Evolutionary conservation across 495 filamentous ascomycete species (phyloP).

Genomic region (Aspergillus ostianus): DNA sequence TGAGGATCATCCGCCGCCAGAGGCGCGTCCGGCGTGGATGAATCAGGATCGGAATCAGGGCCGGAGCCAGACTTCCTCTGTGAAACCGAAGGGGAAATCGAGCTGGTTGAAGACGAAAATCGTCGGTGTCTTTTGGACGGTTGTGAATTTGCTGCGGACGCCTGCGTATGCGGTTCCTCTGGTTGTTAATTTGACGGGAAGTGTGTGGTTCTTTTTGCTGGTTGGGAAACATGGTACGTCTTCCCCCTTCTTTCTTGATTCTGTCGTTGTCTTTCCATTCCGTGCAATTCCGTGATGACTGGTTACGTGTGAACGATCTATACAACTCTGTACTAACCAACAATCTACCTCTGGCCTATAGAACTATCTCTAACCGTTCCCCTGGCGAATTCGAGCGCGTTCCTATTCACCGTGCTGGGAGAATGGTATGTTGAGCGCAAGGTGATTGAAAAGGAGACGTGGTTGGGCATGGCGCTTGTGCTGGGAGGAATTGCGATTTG

Average conservation of each 20-base stretch:
- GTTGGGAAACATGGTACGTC: constrained; percentile 85
- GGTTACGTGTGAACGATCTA: too few species aligned
- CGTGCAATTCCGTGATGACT: neutral
- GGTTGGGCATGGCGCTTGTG: constrained; percentile 82
- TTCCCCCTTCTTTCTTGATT: constrained; percentile 7
- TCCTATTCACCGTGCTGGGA: constrained; percentile 89
- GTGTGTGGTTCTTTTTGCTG: constrained; percentile 95
- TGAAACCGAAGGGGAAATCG: constrained; percentile 8
- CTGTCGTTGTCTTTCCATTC: neutral
- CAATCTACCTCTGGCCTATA: constrained; percentile 22
- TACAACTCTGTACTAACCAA: too few species aligned
- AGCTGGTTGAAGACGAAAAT: constrained; percentile 55
- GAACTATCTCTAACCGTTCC: constrained; percentile 93
- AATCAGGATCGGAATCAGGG: constrained; percentile 6
- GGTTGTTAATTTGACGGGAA: constrained; percentile 87
- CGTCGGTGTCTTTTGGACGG: constrained; percentile 62
- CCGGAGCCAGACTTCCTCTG: too few species aligned
- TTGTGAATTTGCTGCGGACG: constrained; percentile 73
- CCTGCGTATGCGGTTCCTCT: constrained; percentile 84
- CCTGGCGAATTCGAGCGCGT: constrained; percentile 90
- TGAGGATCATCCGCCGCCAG: constrained; percentile 22
- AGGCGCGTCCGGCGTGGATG: constrained; percentile 27
- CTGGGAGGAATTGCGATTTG: constrained; percentile 83
- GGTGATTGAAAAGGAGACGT: constrained; percentile 82
- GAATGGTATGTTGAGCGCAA: constrained; percentile 96